Evolutionary conservation across 371 early-diverging fungal species (phyloP).

Genomic region (Mortierella sp.): DNA sequence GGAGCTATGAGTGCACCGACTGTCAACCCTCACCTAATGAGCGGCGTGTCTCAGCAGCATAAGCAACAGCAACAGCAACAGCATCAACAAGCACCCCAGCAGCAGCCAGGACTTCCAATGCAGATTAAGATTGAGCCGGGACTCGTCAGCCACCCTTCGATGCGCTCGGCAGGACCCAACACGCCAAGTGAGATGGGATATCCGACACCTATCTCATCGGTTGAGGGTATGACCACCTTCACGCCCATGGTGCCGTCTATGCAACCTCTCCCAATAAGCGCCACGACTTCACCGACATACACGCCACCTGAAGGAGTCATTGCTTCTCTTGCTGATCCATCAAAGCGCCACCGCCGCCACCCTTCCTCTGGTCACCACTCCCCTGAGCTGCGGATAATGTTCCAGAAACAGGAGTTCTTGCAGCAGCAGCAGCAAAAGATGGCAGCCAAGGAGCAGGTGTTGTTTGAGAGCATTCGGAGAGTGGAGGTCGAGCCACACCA

Average conservation of each 20-base stretch:
- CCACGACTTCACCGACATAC: slow-evolving; percentile 28
- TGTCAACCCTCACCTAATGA: neutral
- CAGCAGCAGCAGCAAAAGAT: slow-evolving; percentile 49
- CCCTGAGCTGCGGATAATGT: slow-evolving; percentile 31
- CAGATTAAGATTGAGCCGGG: slow-evolving; percentile 10
- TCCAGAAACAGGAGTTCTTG: slow-evolving; percentile 38
- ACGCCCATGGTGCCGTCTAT: slow-evolving; percentile 49
- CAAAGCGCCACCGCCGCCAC: slow-evolving; percentile 43
- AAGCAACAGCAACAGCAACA: slow-evolving; percentile 11
- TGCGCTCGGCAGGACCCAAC: slow-evolving; percentile 14
- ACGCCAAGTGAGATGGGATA: slow-evolving; percentile 25
- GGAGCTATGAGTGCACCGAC: slow-evolving; percentile 1
- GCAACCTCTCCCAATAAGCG: slow-evolving; percentile 16
- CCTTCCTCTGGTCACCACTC: slow-evolving; percentile 52
- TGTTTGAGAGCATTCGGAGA: slow-evolving; percentile 24
- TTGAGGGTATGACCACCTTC: slow-evolving; percentile 22
- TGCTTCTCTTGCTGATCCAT: slow-evolving; percentile 21
- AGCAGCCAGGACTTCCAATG: slow-evolving; percentile 5
- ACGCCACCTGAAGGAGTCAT: slow-evolving; percentile 26
- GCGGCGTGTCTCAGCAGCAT: slow-evolving; percentile 18
- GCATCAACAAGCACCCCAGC: slow-evolving; percentile 7
- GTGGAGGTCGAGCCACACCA: slow-evolving; percentile 39
- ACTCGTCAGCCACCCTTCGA: slow-evolving; percentile 2
- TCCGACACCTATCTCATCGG: slow-evolving; percentile 21
- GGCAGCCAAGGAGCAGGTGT: slow-evolving; percentile 38